Base-by-base conservation (phyloP, 768 basidiomycete genomes). In the Pluteus cervinus region DNA sequence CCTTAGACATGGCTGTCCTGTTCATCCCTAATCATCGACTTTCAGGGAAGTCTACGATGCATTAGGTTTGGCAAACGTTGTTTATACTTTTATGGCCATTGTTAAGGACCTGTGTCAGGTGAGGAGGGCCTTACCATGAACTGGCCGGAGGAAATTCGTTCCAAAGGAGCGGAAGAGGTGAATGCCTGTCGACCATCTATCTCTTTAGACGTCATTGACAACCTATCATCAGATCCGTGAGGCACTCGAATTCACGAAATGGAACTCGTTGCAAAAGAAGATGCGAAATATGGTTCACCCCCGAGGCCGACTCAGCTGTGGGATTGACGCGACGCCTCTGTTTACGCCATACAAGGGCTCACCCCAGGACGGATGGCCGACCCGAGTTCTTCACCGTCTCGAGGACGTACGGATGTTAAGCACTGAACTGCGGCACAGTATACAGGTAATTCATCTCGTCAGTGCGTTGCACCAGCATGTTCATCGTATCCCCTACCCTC, bases 11-110 rank as follows among this genome's bases (percentile, higher is more conserved):
- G 12, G 20, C 14, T 47, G 39, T 15, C 2, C 31, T 31, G 20
- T 14, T 15, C 17, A 7, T 33, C 12, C 25, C 40, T 49, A n/a
- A 46, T 8, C 11, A 24, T 36, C n/a, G n/a, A 37, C 21, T 32
- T 28, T 15, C 46, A 81, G 86, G 15, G 78, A 77, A 35, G 76
- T 88, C 5, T 89, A 91, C 57, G 86, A 90, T 53, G 57, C 70
- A 22, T 65, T 87, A 50, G 88, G 86, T 68, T 54, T n/a, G 58
- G 59, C 24, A n/a, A 17, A 9, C 14, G n/a, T 14, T 24, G 7
- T 32, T n/a, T 17, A 31, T 18, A 25, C 15, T 12, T 37, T 25
- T 8, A 30, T 21, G 22, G 33, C 12, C 14, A 14, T 11, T 30
- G 17, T 18, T 24, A 23, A 24, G 5, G 24, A 21, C 10, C 24